Evolutionary conservation across 306 rosid genomes (phyloP).

Genomic region (Boehmeria nivea): DNA sequence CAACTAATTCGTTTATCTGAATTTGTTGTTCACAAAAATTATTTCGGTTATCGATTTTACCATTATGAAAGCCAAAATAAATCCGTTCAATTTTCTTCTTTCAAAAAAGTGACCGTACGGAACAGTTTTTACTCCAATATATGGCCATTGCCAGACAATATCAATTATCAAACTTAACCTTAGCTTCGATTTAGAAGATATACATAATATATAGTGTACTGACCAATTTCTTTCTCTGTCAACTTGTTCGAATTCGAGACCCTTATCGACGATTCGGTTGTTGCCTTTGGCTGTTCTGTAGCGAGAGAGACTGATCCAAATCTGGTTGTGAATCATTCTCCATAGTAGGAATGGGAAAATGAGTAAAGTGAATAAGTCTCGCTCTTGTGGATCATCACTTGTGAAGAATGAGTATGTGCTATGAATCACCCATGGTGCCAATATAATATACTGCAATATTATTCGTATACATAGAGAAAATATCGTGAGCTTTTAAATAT

Average conservation of each 20-base stretch:
- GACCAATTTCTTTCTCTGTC: constrained; percentile 66
- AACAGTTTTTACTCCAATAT: too few relatives aligned
- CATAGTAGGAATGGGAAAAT: constrained; percentile 38
- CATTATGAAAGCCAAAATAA: too few relatives aligned
- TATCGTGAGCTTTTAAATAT: not conserved
- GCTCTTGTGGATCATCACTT: constrained; percentile 23
- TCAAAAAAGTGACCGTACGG: too few relatives aligned
- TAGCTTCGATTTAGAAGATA: too few relatives aligned
- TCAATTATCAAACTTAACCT: too few relatives aligned
- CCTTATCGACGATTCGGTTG: constrained; percentile 41
- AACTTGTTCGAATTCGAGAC: constrained; percentile 68
- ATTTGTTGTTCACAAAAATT: too few relatives aligned
- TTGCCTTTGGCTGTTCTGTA: constrained; percentile 45
- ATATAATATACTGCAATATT: constrained; percentile 43
- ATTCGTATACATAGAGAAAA: not conserved
- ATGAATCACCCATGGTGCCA: constrained; percentile 51
- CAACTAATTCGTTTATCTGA: too few relatives aligned
- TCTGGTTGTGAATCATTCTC: constrained; percentile 54
- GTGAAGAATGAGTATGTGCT: constrained; percentile 31
- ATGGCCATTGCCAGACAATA: too few relatives aligned
- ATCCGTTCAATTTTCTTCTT: too few relatives aligned
- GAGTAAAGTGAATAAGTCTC: constrained; percentile 34
- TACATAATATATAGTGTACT: too few relatives aligned
- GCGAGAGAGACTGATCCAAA: constrained; percentile 61
- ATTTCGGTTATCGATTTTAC: too few relatives aligned